Evolutionary conservation across 331 rosid genomes (phyloP), one percentile per base, ranked within the genome.

Genomic region (Phaseolus coccineus): DNA sequence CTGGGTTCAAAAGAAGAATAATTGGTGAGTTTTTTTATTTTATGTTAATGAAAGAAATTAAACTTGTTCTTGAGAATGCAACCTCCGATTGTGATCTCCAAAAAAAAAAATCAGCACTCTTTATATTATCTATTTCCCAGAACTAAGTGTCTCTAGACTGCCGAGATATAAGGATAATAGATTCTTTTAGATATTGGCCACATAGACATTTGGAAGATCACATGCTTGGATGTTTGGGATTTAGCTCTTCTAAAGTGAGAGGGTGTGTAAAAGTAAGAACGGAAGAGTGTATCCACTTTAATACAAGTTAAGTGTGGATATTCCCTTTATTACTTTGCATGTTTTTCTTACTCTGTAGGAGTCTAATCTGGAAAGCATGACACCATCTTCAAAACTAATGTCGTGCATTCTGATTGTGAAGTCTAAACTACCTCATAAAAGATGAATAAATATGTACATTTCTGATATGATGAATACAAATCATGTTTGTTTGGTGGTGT

Each of bases 11-110:
- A 42, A 28, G 56, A 78, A 70, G 22, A 56, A 57, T 67, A 56
- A 3, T 6, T 42, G 51, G 11, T 24, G 4, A 30, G 25, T 47
- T 30, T 27, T 30, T 27, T 73, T 13, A 78, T 73, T 64, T 57
- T 55, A 35, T 46, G 39, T 52, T 28, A 30, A 50, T 64, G 71
- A 11, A 53, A 50, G 57, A 25, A 2, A 19, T 12, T 81, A 39
- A 42, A 31, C 56, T 57, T 61, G 52, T 19, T 51, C 68, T 62
- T 50, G 37, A 76, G 27, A 71, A 65, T 70, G 5, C 39, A 82
- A 25, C 14, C 30, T 73, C 72, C 47, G 40, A 15, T 75, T 39
- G 44, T 39, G 67, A 57, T 56, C 56, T 33, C 65, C 74, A 37
- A 48, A 39, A 48, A 67, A 42, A 67, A 39, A 64, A 61, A 30